Percentiles rank a stretch among this genome's conserved stretches.
Evolutionary conservation across 1,139 yeast genomes (phyloP).

Genomic region (Saccharomyces hybrid): DNA sequence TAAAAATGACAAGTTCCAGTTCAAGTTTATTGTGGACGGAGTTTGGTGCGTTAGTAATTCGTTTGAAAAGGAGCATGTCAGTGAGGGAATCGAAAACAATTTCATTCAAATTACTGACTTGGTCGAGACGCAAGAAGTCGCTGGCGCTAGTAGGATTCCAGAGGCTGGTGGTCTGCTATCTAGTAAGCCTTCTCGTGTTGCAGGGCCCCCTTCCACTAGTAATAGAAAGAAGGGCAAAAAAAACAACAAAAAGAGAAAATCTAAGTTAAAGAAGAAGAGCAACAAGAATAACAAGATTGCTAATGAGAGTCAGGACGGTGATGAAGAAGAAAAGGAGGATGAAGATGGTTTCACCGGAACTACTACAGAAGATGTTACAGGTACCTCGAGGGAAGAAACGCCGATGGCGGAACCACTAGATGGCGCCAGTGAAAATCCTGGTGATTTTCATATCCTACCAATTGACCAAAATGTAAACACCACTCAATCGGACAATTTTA

Average conservation of each 20-base stretch:
- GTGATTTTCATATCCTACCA: slow-evolving; percentile 2
- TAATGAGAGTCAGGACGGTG: background rate
- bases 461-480: slow-evolving; percentile 2
- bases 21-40: slow-evolving; percentile 73
- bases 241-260: slow-evolving; percentile 7
- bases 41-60: slow-evolving; percentile 51
- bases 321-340: background rate
- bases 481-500: slow-evolving; percentile 1
- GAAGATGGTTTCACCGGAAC: background rate
- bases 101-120: slow-evolving; percentile 37
- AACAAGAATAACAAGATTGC: background rate
- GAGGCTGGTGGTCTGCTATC: slow-evolving; percentile 40
- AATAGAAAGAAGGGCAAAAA: slow-evolving; percentile 10
- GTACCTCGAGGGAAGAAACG: background rate
- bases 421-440: background rate
- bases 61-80: slow-evolving; percentile 41
- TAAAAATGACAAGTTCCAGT: slow-evolving; percentile 40
- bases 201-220: slow-evolving; percentile 8
- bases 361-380: background rate
- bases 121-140: slow-evolving; percentile 12
- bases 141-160: slow-evolving; percentile 42
- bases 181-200: background rate
- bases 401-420: slow-evolving; percentile 1
- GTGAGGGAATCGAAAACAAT: slow-evolving; percentile 57
- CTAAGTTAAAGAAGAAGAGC: background rate